These are phyloP conservation scores for Ambrosiella xylebori DNA, from an alignment of 2,329 filamentous ascomycete species.

Conservation along the genomic window DNA sequence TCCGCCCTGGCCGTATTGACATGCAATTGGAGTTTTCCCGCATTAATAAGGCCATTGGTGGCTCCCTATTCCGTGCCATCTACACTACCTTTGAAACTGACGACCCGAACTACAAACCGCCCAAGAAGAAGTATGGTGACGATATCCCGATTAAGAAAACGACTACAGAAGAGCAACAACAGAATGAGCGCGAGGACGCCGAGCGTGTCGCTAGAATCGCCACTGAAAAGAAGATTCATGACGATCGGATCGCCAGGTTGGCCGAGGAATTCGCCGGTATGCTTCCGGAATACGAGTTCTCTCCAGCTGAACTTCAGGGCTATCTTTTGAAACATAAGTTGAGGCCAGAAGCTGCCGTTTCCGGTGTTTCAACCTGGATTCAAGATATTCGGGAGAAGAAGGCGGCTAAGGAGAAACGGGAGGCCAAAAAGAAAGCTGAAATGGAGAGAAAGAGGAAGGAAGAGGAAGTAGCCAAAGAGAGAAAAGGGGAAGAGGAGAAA, in stretches of 20 bases:
- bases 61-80: slow-evolving; percentile 40
- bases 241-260: slow-evolving; percentile 27
- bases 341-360: slow-evolving; percentile 30
- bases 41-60: slow-evolving; percentile 34
- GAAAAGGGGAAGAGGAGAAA: slow-evolving; percentile 17
- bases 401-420: slow-evolving; percentile 18
- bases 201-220: background rate
- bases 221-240: slow-evolving; percentile 18
- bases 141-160: background rate
- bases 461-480: slow-evolving; percentile 19
- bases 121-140: background rate
- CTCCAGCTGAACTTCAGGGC: slow-evolving; percentile 43
- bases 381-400: slow-evolving; percentile 26
- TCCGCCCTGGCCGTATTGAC: slow-evolving; percentile 45
- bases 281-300: slow-evolving; percentile 39
- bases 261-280: slow-evolving; percentile 30
- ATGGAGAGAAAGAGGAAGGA: slow-evolving; percentile 20
- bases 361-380: slow-evolving; percentile 31
- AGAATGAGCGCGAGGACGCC: slow-evolving; percentile 16
- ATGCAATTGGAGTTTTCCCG: slow-evolving; percentile 39
- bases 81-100: slow-evolving; percentile 36
- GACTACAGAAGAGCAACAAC: slow-evolving; percentile 1
- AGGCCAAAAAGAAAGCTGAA: slow-evolving; percentile 20
- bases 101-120: slow-evolving; percentile 13
- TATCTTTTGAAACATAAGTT: slow-evolving; percentile 40